Evolutionary conservation across 768 basidiomycete genomes (phyloP), one percentile per base, ranked within the genome.

Genomic region (Termitomyces sp.): DNA sequence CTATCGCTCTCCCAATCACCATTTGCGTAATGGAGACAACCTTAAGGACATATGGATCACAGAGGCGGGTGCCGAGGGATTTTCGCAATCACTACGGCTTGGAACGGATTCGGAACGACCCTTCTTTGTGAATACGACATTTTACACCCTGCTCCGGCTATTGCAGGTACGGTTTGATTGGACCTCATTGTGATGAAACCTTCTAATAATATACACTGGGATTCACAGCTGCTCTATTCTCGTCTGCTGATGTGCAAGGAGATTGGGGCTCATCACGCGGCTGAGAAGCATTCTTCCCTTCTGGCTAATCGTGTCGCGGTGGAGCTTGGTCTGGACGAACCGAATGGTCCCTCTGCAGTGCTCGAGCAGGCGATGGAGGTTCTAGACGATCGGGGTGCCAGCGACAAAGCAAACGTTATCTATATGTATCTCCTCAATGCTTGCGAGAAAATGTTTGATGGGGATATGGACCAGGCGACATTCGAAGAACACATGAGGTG

Each of bases 401-500:
- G 70, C 32, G 76, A 78, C 40, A 76, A 77, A 27, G 73, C 78
- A 41, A 87, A 88, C 62, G 80, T 89, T 66, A 88, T 92, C 59
- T 98, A 98, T 74, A 77, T 85, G 74, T 94, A 95, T 66, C 81
- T 96, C 51, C 76, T 98, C 34, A 90, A 88, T 57, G 89, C 92
- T 10, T 93, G 92, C 69, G 96, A 98, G 72, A 92, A 91, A 77
- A 71, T 96, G 41, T 98, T 98, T 68, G 94, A 94, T 65, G 88
- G 83, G 60, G 95, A 98, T 67, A 79, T 98, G 58, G 97, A 98
- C 70, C 90, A 89, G 67, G 74, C 81, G n/a, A 84, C 86, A 21
- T 98, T 95, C 65, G 96, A 98, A 70, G 97, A 98, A 69, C 92
- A 93, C 66, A 85, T 98, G 85, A 77, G 97, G 61, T 92, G 92